phyloP scores from a whole-genome alignment of 1,284 basidiomycete species.

The Leccinum angustisporum region DNA sequence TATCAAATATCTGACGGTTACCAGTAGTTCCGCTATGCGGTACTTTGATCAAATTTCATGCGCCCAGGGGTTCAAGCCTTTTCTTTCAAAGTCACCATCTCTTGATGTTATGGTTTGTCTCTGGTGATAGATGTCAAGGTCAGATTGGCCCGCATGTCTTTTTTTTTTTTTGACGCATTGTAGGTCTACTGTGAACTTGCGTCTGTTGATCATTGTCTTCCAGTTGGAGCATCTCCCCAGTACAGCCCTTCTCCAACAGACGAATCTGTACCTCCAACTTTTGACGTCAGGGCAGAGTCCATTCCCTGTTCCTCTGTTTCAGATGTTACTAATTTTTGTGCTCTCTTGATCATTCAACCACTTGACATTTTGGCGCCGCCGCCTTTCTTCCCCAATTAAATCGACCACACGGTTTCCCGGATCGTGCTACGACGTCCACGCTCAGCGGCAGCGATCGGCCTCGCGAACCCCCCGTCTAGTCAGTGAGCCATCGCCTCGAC shows the following conservation, averaged over 20 bases:
- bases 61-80: not conserved
- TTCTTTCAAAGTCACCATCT: not conserved
- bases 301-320: not conserved
- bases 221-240: not conserved
- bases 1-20: not conserved
- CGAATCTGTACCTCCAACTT: too few species aligned
- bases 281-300: not conserved
- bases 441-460: not conserved
- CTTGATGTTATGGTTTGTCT: not conserved
- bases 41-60: not conserved
- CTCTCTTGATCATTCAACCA: not conserved
- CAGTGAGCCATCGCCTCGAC: not conserved
- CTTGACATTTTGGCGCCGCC: not conserved
- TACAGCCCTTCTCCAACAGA: not conserved
- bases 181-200: not conserved
- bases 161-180: not conserved
- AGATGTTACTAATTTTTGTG: not conserved
- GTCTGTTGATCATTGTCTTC: not conserved
- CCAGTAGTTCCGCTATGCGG: not conserved
- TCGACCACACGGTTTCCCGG: not conserved
- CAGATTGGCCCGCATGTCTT: conserved; percentile 1
- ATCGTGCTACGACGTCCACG: not conserved
- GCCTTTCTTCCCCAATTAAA: not conserved
- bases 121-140: not conserved
- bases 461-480: not conserved